Conservation (phyloP, 257 asterid species). For the Anisodus tanguticus region DNA sequence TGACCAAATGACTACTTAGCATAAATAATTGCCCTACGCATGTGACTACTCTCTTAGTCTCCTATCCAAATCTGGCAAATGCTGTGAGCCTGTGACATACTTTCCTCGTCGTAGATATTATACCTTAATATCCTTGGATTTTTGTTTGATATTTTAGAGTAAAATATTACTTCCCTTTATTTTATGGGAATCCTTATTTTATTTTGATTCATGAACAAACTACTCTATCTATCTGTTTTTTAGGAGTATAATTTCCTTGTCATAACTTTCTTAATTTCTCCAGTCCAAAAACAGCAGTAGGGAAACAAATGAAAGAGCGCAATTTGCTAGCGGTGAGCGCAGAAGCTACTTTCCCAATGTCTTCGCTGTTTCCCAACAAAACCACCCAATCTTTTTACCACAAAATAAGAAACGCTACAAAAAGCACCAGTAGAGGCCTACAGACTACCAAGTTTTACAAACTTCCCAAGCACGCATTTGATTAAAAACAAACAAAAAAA, state of each 20-base stretch:
- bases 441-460: too few relatives aligned
- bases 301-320: neutral
- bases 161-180: neutral
- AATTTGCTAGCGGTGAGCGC: conserved; percentile 13
- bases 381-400: neutral
- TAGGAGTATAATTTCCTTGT: too few relatives aligned
- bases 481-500: too few relatives aligned
- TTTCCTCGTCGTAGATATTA: neutral
- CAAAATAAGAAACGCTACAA: too few relatives aligned
- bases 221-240: too few relatives aligned
- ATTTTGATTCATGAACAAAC: neutral
- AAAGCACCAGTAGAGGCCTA: too few relatives aligned
- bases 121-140: neutral
- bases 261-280: too few relatives aligned
- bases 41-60: too few relatives aligned
- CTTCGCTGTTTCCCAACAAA: neutral
- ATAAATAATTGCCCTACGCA: too few relatives aligned
- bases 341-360: conserved; percentile 12
- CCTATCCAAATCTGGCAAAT: too few relatives aligned
- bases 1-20: too few relatives aligned
- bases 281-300: neutral
- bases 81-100: neutral
- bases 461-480: too few relatives aligned
- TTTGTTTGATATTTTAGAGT: neutral
- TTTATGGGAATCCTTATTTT: neutral